These are phyloP conservation scores for Puccinia sorghi DNA, from an alignment of 1,284 basidiomycete species.

Conservation along the genomic window DNA sequence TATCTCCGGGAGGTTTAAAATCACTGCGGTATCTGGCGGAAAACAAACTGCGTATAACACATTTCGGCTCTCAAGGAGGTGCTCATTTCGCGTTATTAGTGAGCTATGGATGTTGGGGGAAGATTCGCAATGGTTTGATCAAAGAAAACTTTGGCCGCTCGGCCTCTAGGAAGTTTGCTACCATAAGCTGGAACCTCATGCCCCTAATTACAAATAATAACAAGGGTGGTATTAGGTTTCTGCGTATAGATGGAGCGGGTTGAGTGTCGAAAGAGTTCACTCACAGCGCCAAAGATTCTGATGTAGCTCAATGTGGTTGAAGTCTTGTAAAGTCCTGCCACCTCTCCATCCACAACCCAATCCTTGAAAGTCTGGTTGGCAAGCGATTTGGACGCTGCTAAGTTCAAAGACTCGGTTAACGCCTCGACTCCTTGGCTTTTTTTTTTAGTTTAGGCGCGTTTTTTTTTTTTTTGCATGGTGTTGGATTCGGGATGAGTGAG, in stretches of 20 bases:
- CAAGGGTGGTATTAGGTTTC: neutral
- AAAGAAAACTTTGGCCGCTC: constrained; percentile 37
- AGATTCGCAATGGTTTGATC: constrained; percentile 11
- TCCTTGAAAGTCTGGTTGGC: constrained; percentile 8
- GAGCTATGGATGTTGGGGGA: neutral
- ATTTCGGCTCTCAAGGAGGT: too few relatives aligned
- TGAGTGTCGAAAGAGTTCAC: neutral
- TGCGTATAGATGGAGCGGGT: too few relatives aligned
- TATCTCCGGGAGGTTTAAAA: too few relatives aligned
- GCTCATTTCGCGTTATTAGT: too few relatives aligned
- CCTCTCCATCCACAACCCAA: constrained; percentile 34
- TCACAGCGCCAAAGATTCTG: constrained; percentile 29
- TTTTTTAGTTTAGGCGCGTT: neutral
- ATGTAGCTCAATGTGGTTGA: constrained; percentile 18
- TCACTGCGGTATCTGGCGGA: too few relatives aligned
- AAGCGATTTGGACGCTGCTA: neutral
- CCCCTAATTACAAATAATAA: constrained; percentile 11
- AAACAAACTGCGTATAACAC: too few relatives aligned
- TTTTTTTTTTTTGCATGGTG: too few relatives aligned
- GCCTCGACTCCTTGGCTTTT: constrained; percentile 36
- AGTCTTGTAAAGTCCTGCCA: constrained; percentile 26
- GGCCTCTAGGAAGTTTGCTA: constrained; percentile 5
- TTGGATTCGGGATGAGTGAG: too few relatives aligned
- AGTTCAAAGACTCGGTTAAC: constrained; percentile 9
- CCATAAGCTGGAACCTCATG: constrained; percentile 40